phyloP scores from a whole-genome alignment of 208 protist species.

The Leishmania arabica region DNA sequence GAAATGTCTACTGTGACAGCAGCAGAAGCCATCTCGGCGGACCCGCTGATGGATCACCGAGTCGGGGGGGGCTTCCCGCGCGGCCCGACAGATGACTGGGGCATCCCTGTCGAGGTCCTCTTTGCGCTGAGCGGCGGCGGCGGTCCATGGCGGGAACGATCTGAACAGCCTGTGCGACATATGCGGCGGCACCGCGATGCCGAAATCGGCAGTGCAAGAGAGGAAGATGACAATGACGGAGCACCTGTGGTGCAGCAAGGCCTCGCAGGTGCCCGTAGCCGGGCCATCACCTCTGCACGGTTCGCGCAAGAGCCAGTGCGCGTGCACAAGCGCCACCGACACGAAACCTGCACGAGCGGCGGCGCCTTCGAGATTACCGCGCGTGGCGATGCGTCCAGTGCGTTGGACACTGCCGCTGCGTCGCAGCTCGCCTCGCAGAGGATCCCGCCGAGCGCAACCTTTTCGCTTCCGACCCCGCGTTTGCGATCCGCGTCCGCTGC shows the following conservation, averaged over 20 bases:
- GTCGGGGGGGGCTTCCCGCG: conserved; percentile 50
- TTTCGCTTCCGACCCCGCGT: not conserved
- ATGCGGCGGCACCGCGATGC: not conserved
- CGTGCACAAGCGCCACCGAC: not conserved
- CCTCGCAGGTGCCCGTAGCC: not conserved
- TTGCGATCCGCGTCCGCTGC: not conserved
- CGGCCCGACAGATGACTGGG: conserved; percentile 60
- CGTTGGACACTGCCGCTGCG: not conserved
- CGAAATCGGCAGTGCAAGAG: not conserved
- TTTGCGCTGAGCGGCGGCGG: conserved; percentile 22
- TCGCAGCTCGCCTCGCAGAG: not conserved
- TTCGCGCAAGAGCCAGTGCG: not conserved
- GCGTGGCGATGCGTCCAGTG: not conserved
- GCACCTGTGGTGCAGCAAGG: not conserved
- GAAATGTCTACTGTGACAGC: conserved; percentile 1
- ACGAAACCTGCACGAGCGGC: not conserved
- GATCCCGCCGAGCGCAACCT: not conserved
- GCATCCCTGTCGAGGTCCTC: conserved; percentile 60
- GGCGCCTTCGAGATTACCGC: not conserved
- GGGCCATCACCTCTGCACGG: not conserved
- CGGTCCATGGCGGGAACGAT: not conserved
- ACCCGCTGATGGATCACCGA: conserved; percentile 17
- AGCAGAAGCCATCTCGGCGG: not conserved
- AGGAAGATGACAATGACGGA: not conserved
- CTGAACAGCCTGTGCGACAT: not conserved